These are phyloP conservation scores for Penicillium roqueforti DNA, from an alignment of 495 filamentous ascomycete species.

Conservation along the genomic window DNA sequence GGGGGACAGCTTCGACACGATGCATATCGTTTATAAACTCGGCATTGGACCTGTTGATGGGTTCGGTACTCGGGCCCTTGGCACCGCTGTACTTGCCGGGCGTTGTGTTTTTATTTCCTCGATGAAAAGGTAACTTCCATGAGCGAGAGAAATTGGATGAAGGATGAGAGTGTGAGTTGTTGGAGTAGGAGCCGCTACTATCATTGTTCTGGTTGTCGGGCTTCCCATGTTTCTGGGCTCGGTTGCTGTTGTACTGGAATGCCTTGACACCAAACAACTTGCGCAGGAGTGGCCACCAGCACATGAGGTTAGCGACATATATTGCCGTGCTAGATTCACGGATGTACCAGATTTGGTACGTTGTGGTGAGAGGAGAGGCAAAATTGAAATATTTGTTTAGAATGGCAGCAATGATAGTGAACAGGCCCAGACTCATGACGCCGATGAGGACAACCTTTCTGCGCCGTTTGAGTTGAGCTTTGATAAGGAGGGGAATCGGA, in stretches of 20 bases:
- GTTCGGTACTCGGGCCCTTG: conserved; percentile 20
- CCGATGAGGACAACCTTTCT: conserved; percentile 51
- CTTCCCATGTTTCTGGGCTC: conserved; percentile 16
- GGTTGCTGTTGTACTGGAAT: conserved; percentile 31
- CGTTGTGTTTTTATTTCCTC: background rate
- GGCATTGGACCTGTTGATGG: conserved; percentile 16
- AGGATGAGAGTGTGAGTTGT: conserved; percentile 16
- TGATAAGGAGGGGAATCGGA: conserved; percentile 55
- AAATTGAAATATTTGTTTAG: conserved; percentile 68
- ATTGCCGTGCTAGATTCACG: conserved; percentile 61
- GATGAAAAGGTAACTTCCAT: conserved; percentile 10
- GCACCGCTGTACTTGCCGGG: background rate
- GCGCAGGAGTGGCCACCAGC: conserved; percentile 56
- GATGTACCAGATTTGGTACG: conserved; percentile 58
- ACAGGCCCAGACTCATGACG: conserved; percentile 54
- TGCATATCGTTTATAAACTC: conserved; percentile 13
- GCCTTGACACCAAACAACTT: conserved; percentile 45
- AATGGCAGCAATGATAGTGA: conserved; percentile 58
- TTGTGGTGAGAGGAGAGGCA: conserved; percentile 46
- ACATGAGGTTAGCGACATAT: conserved; percentile 61
- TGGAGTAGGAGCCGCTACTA: conserved; percentile 6
- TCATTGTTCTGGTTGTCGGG: conserved; percentile 20
- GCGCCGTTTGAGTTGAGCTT: conserved; percentile 44
- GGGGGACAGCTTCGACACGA: conserved; percentile 9
- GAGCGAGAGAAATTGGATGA: conserved; percentile 20